Percentiles rank a stretch among this genome's conserved stretches.
phyloP scores from a whole-genome alignment of 2,329 filamentous ascomycete species.

The Whalleya microplaca region DNA sequence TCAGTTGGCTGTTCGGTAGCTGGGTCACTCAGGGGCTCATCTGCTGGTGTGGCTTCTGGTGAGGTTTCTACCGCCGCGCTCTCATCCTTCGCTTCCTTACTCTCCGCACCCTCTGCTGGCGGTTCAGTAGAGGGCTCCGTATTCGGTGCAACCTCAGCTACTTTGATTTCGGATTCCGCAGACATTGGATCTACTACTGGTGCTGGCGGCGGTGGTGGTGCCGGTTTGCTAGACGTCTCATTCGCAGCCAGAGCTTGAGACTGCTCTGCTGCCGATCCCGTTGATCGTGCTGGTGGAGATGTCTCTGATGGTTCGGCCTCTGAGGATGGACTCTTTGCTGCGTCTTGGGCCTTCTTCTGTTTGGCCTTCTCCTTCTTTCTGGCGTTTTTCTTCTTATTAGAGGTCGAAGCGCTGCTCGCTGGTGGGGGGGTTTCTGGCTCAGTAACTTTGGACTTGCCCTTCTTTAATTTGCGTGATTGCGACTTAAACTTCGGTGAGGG shows the following conservation, averaged over 20 bases:
- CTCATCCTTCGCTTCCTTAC: slow-evolving; percentile 15
- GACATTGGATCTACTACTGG: slow-evolving; percentile 1
- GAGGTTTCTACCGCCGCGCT: slow-evolving; percentile 1
- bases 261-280: neutral
- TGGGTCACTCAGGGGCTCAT: slow-evolving; percentile 12
- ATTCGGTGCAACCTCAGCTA: slow-evolving; percentile 11
- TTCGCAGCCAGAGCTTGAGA: neutral
- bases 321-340: slow-evolving; percentile 16
- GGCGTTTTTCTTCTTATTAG: slow-evolving; percentile 18
- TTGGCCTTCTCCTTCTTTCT: slow-evolving; percentile 20
- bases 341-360: slow-evolving; percentile 19
- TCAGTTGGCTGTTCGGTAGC: slow-evolving; percentile 6
- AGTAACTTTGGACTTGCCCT: slow-evolving; percentile 10
- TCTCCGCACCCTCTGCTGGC: slow-evolving; percentile 8
- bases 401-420: slow-evolving; percentile 2
- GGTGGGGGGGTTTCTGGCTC: slow-evolving; percentile 12
- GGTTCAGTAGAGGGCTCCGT: slow-evolving; percentile 7
- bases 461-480: slow-evolving; percentile 25
- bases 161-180: slow-evolving; percentile 9
- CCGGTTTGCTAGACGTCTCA: neutral
- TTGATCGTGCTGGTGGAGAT: neutral
- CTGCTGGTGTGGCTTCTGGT: slow-evolving; percentile 3
- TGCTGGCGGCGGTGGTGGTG: slow-evolving; percentile 3
- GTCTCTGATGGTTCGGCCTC: slow-evolving; percentile 11
- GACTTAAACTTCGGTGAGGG: slow-evolving; percentile 6